phyloP scores from a whole-genome alignment of 148 eudicot genomes.

The Fagopyrum esculentum region DNA sequence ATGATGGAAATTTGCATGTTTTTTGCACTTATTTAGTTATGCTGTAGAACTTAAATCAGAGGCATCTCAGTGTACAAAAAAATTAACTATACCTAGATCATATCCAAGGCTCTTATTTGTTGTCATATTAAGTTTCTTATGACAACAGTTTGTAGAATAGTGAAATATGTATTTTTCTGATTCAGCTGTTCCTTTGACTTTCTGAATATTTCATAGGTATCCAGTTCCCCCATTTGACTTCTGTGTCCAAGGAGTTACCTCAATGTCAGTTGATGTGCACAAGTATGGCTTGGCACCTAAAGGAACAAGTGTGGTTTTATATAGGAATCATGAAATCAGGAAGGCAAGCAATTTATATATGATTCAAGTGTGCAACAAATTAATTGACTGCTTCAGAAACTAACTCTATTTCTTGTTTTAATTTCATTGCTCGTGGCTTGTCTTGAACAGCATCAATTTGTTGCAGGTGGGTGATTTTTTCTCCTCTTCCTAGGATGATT shows the following conservation, averaged over 20 bases:
- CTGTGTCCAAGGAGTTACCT: conserved; percentile 86
- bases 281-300: conserved; percentile 98
- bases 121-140: neutral
- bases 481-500: neutral
- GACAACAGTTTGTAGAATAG: neutral
- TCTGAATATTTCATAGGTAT: conserved; percentile 42
- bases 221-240: conserved; percentile 88
- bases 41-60: neutral
- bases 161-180: neutral
- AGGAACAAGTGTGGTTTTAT: conserved; percentile 92
- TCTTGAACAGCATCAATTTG: conserved; percentile 83
- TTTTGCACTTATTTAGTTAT: neutral
- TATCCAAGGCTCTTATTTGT: neutral
- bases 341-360: conserved; percentile 38
- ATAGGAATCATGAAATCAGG: conserved; percentile 81
- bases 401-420: conserved; percentile 24
- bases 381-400: conserved; percentile 5
- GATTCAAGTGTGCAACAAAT: neutral
- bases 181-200: neutral
- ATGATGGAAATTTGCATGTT: neutral
- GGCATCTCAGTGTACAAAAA: neutral
- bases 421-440: conserved; percentile 22
- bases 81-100: neutral
- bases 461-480: conserved; percentile 65
- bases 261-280: conserved; percentile 91